A percentile compares a stretch with the other conserved stretches of the same genome.
Conservation (phyloP, 2,329 filamentous ascomycete genomes). For the Myrmaecium sp. region DNA sequence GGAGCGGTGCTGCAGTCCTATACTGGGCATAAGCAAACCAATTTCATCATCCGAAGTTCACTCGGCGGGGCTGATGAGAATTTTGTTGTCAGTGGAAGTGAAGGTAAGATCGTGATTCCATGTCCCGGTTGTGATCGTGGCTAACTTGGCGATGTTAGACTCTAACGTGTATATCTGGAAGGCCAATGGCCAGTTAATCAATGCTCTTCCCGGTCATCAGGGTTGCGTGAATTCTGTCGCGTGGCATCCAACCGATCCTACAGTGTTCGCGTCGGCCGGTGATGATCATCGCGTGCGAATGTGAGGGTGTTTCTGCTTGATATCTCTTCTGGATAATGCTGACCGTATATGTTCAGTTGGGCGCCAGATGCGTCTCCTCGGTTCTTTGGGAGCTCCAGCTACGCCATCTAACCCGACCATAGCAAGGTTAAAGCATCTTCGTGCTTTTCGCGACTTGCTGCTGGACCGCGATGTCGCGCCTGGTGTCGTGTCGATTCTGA, state of each 20-base stretch:
- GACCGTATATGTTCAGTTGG: no score
- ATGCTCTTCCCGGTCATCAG: slow-evolving; percentile 57
- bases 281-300: slow-evolving; percentile 77
- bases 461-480: no score
- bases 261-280: slow-evolving; percentile 78
- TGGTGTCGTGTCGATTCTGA: no score
- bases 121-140: slow-evolving; percentile 3
- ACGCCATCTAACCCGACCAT: no score
- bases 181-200: slow-evolving; percentile 60
- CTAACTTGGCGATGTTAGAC: slow-evolving; percentile 28
- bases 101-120: slow-evolving; percentile 40
- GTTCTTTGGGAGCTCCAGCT: no score
- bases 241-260: slow-evolving; percentile 73
- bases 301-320: no score
- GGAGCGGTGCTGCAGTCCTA: slow-evolving; percentile 58
- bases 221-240: slow-evolving; percentile 72
- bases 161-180: slow-evolving; percentile 76
- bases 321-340: no score
- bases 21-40: slow-evolving; percentile 55
- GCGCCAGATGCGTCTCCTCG: no score
- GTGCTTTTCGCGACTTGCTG: no score
- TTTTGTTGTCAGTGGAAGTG: slow-evolving; percentile 82
- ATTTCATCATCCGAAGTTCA: slow-evolving; percentile 62
- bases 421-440: no score
- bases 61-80: slow-evolving; percentile 87